A percentile compares a stretch with the other conserved stretches of the same genome.
Evolutionary conservation across 139 green algal species (phyloP).

Genomic region (Picochlorum sp.): DNA sequence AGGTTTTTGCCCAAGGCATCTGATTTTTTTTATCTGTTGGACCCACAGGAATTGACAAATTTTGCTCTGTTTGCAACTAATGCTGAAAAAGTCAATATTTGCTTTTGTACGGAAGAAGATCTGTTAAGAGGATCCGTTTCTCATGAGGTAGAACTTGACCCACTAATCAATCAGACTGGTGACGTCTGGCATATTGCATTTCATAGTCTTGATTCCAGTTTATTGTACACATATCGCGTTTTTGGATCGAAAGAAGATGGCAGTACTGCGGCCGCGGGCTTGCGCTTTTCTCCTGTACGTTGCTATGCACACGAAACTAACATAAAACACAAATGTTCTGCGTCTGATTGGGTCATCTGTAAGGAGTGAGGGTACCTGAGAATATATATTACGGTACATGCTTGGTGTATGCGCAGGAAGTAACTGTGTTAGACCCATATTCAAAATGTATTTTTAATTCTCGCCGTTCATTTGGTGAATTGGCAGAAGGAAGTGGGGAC

Average conservation of each 20-base stretch:
- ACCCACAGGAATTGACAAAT: slow-evolving; percentile 50
- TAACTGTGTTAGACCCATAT: slow-evolving; percentile 85
- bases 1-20: no score
- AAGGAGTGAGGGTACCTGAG: no score
- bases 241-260: slow-evolving; percentile 18
- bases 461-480: slow-evolving; percentile 60
- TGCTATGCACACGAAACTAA: not conserved
- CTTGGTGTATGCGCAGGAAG: not conserved
- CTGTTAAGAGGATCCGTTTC: slow-evolving; percentile 42
- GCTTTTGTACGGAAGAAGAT: slow-evolving; percentile 75
- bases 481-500: slow-evolving; percentile 37
- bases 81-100: slow-evolving; percentile 55
- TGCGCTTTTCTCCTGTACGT: not conserved
- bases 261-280: not conserved
- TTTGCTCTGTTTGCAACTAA: slow-evolving; percentile 65
- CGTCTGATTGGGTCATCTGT: no score
- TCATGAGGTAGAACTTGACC: slow-evolving; percentile 59
- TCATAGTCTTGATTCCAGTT: slow-evolving; percentile 31
- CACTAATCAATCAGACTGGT: slow-evolving; percentile 58
- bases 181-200: slow-evolving; percentile 81
- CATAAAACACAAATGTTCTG: no score
- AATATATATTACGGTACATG: no score
- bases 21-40: not conserved
- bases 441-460: slow-evolving; percentile 53
- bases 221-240: slow-evolving; percentile 62